A percentile compares a stretch with the other conserved stretches of the same genome.
These are phyloP conservation scores for Punica granatum DNA, from an alignment of 345 rosid genomes.

Conservation along the genomic window DNA sequence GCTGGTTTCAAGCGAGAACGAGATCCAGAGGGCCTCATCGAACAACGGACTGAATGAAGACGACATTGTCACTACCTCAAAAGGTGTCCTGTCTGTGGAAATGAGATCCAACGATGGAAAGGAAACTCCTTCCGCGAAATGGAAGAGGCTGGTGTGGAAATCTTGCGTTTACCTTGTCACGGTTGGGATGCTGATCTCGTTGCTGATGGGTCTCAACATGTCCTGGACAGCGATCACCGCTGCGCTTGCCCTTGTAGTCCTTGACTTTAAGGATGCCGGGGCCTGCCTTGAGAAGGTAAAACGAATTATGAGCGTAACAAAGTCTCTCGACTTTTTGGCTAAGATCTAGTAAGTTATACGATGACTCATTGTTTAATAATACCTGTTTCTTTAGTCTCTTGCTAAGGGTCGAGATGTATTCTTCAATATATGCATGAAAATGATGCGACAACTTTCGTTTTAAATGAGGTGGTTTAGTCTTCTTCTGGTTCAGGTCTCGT, in stretches of 20 bases:
- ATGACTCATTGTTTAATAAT: too few species aligned
- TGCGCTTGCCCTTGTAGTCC: slow-evolving; percentile 70
- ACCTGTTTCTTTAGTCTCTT: too few species aligned
- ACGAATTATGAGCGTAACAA: too few species aligned
- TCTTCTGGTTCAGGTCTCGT: slow-evolving; percentile 68
- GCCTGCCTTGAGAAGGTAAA: slow-evolving; percentile 78
- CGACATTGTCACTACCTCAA: background rate
- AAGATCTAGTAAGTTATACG: too few species aligned
- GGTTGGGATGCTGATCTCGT: slow-evolving; percentile 55
- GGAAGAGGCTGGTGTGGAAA: slow-evolving; percentile 59
- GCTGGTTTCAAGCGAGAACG: slow-evolving; percentile 14
- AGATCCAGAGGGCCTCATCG: background rate
- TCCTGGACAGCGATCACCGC: slow-evolving; percentile 88
- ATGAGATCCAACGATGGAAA: background rate
- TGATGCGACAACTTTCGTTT: too few species aligned
- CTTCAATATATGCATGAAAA: too few species aligned
- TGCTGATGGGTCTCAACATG: slow-evolving; percentile 74
- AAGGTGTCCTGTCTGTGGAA: background rate
- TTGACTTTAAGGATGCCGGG: slow-evolving; percentile 78
- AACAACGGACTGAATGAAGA: background rate
- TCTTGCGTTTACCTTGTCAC: slow-evolving; percentile 55
- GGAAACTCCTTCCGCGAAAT: slow-evolving; percentile 9
- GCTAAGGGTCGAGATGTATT: too few species aligned
- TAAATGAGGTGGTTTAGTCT: background rate
- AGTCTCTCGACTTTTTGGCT: too few species aligned